Base-by-base conservation (phyloP, 352 stramenopile genomes). In the Phytophthora aleatoria region DNA sequence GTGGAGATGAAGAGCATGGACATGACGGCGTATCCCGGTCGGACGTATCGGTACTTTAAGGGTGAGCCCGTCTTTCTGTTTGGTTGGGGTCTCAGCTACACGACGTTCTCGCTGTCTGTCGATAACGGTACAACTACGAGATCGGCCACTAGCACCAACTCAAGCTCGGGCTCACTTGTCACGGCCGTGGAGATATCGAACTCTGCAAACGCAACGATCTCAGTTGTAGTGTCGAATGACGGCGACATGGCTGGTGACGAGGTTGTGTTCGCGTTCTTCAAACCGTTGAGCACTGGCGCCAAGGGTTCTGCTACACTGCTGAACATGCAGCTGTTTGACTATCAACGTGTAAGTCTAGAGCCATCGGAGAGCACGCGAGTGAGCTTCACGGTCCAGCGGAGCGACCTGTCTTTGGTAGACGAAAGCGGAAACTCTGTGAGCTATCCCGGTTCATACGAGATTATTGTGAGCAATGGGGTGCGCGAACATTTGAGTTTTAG, bases 11-110 rank as follows among this genome's bases (percentile, higher is more conserved):
- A 82, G 62, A 92, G 86, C 65, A 96, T 96, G 84, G 81, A 83
- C 70, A 96, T 97, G 89, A 92, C 84, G 30, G 61, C 71, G 60
- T 84, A 84, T 50, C 90, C 90, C 0, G 91, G 91, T 2, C 81
- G 90, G 3, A 95, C 89, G 30, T 96, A 97, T 64, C 74, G 89
- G 0, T 97, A 97, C 61, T 97, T 85, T 73, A 92, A 85, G 55
- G 90, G 90, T 44, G 61, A 86, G 10, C 76, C 86, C 0, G 83
- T 97, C 38, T 94, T 95, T 49, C 77, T 84, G 3, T 97, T 97
- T 59, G 91, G 91, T 3, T 90, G 78, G 53, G 91, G 91, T 5
- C 73, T 97, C 49, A 94, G 81, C 57, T 97, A 97, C 75, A 95
- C 91, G 3, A 85, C 44, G 12, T 97, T 97, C 47, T 65, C 57